Conservation (phyloP, 768 basidiomycete species). For the Atractiella rhizophila region DNA sequence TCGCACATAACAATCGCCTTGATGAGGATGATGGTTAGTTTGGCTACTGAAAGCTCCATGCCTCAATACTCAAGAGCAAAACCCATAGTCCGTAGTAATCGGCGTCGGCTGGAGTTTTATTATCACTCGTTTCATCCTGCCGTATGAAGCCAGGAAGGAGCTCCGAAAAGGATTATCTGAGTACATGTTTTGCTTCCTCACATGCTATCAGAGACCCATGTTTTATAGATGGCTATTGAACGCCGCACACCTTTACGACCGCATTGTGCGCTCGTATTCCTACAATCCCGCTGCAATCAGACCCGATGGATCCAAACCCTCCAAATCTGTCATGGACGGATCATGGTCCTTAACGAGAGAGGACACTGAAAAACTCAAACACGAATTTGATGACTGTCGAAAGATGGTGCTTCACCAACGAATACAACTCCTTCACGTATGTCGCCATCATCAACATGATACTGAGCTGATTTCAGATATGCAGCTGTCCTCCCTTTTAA, state of each 20-base stretch:
- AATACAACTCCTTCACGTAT: slow-evolving; percentile 45
- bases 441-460: neutral
- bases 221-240: slow-evolving; percentile 58
- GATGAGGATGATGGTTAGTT: no score
- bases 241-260: slow-evolving; percentile 81
- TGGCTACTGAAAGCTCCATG: no score
- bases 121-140: slow-evolving; percentile 84
- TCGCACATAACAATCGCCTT: no score
- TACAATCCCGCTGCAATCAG: slow-evolving; percentile 26
- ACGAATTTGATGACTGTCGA: slow-evolving; percentile 5
- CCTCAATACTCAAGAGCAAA: no score
- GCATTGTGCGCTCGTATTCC: slow-evolving; percentile 65
- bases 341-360: slow-evolving; percentile 1
- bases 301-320: neutral
- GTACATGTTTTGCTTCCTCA: slow-evolving; percentile 26
- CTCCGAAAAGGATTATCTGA: slow-evolving; percentile 63
- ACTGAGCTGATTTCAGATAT: neutral
- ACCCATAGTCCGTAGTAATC: slow-evolving; percentile 51
- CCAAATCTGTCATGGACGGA: no score
- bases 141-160: slow-evolving; percentile 71
- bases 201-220: neutral
- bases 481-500: slow-evolving; percentile 51
- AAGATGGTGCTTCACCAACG: slow-evolving; percentile 67
- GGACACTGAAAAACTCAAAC: neutral
- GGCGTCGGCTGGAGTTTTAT: slow-evolving; percentile 77